phyloP scores from a whole-genome alignment of 169 alveolate genomes.

The Plasmodium gonderi region DNA sequence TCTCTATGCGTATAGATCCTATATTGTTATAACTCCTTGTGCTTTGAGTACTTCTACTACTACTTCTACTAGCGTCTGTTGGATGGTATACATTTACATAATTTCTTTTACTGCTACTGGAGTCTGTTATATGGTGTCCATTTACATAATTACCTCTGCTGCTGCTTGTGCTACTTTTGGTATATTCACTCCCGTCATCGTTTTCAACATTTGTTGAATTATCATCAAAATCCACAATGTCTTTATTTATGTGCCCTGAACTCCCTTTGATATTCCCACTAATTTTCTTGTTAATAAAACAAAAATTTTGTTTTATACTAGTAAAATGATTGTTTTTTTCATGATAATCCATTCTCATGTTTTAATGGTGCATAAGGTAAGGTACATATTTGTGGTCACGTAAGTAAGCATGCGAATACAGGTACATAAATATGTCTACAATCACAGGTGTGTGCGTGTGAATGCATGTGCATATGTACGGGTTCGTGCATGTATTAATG shows the following conservation, averaged over 20 bases:
- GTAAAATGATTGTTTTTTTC: slow-evolving; percentile 30
- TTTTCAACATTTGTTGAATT: background rate
- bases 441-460: background rate
- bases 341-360: slow-evolving; percentile 73
- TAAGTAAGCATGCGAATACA: background rate
- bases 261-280: background rate
- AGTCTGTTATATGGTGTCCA: background rate
- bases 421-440: background rate
- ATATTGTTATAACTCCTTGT: background rate
- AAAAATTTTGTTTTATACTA: slow-evolving; percentile 46
- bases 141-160: background rate
- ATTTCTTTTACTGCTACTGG: background rate
- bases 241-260: background rate
- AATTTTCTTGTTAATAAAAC: slow-evolving; percentile 26
- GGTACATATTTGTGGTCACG: slow-evolving; percentile 4
- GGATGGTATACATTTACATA: background rate
- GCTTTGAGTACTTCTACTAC: background rate
- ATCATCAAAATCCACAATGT: background rate
- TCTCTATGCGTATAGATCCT: background rate
- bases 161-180: background rate
- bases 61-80: background rate
- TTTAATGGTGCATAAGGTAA: slow-evolving; percentile 11
- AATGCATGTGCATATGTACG: background rate
- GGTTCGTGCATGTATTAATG: background rate
- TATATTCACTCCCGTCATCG: background rate